Evolutionary conservation across 768 basidiomycete species (phyloP).

Genomic region (Kwoniella botswanensis): DNA sequence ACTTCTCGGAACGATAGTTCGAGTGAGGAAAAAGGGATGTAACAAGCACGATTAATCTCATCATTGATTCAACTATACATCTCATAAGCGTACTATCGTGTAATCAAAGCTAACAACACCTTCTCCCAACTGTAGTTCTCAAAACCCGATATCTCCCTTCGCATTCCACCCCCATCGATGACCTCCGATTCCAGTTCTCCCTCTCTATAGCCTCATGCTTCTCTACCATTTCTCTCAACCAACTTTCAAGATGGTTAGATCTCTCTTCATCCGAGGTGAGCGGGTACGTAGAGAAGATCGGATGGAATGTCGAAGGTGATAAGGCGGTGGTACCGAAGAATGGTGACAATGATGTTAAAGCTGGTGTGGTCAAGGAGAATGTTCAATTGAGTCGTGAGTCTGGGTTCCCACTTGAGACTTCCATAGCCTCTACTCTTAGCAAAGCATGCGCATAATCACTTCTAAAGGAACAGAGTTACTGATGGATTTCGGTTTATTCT

Average conservation of each 20-base stretch:
- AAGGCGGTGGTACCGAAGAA: constrained; percentile 52
- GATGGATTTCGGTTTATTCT: no score
- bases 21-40: no score
- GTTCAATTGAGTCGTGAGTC: constrained; percentile 58
- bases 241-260: constrained; percentile 55
- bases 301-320: constrained; percentile 57
- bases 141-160: constrained; percentile 51
- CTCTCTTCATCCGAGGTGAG: constrained; percentile 38
- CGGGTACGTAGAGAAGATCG: constrained; percentile 44
- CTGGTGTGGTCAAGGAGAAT: constrained; percentile 57
- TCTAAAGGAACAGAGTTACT: no score
- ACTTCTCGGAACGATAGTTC: background rate
- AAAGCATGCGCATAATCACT: no score
- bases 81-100: no score
- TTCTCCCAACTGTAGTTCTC: constrained; percentile 18
- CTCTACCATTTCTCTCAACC: constrained; percentile 48
- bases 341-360: constrained; percentile 59
- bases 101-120: background rate
- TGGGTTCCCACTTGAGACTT: background rate
- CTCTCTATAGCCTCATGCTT: constrained; percentile 55
- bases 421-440: no score
- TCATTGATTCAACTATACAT: no score
- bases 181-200: constrained; percentile 51
- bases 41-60: no score
- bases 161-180: constrained; percentile 46